Evolutionary conservation across 2,329 filamentous ascomycete species (phyloP).

Genomic region (Hymenoscyphus albidus): DNA sequence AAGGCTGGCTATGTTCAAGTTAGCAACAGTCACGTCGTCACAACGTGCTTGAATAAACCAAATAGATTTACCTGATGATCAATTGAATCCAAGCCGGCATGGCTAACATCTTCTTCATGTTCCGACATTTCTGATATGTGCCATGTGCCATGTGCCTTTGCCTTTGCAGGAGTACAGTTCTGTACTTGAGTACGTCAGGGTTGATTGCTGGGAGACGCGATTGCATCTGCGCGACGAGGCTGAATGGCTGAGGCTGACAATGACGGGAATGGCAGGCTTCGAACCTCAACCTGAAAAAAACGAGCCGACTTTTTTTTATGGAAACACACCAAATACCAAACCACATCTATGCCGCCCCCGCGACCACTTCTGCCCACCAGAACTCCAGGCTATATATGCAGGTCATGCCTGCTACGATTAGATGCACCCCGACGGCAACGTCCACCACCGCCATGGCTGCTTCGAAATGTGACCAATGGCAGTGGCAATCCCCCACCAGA

Average conservation of each 20-base stretch:
- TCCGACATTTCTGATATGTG: slow-evolving; percentile 29
- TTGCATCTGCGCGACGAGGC: slow-evolving; percentile 14
- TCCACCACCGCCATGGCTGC: slow-evolving; percentile 24
- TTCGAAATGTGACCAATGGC: slow-evolving; percentile 24
- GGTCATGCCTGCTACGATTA: slow-evolving; percentile 33
- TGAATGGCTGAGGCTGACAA: not conserved
- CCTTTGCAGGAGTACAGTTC: too few relatives aligned
- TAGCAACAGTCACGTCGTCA: not conserved
- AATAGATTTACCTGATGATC: slow-evolving; percentile 32
- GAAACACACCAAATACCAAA: slow-evolving; percentile 13
- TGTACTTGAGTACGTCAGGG: not conserved
- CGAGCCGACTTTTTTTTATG: not conserved
- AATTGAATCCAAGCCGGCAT: slow-evolving; percentile 29
- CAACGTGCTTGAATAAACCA: too few relatives aligned
- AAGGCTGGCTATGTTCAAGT: slow-evolving; percentile 35
- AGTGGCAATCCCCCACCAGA: slow-evolving; percentile 9
- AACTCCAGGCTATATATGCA: slow-evolving; percentile 33
- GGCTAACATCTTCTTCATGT: slow-evolving; percentile 27
- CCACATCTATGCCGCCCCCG: slow-evolving; percentile 33
- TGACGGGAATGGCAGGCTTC: not conserved
- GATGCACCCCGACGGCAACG: slow-evolving; percentile 18
- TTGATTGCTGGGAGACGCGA: slow-evolving; percentile 18
- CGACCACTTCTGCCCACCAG: slow-evolving; percentile 27
- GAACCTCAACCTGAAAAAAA: not conserved
- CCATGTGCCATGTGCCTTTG: too few relatives aligned